Conservation (phyloP, 306 rosid species). For the Casuarina glauca region DNA sequence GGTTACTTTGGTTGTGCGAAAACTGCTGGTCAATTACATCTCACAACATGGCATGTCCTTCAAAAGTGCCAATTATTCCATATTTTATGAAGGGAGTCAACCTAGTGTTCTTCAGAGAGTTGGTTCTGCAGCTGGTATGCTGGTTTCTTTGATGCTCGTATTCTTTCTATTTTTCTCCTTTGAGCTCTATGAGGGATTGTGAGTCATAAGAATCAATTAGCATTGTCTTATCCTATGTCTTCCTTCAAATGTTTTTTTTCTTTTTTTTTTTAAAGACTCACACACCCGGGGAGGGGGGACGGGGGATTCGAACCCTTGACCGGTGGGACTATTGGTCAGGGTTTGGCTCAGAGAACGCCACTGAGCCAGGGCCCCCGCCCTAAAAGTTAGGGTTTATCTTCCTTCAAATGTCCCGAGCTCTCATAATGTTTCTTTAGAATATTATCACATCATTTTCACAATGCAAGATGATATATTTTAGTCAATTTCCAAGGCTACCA, state of each 20-base stretch:
- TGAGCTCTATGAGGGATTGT: not conserved
- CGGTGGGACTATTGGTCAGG: too few relatives aligned
- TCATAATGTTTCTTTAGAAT: conserved; percentile 10
- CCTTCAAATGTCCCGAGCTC: conserved; percentile 6
- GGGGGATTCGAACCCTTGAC: too few relatives aligned
- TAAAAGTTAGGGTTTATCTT: too few relatives aligned
- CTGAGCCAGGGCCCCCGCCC: too few relatives aligned
- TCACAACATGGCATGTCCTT: conserved; percentile 49
- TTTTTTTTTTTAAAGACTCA: too few relatives aligned
- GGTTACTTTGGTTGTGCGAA: conserved; percentile 66
- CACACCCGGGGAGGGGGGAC: too few relatives aligned
- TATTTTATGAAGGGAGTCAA: conserved; percentile 75
- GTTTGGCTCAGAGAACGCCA: too few relatives aligned
- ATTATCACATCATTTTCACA: conserved; percentile 5
- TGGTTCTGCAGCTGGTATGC: conserved; percentile 95
- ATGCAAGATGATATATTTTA: conserved; percentile 11
- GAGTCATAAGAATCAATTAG: conserved; percentile 6
- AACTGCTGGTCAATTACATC: conserved; percentile 71
- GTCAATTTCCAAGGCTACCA: conserved; percentile 23
- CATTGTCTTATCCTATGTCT: conserved; percentile 4
- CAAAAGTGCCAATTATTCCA: conserved; percentile 61
- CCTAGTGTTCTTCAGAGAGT: conserved; percentile 91
- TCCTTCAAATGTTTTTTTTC: too few relatives aligned
- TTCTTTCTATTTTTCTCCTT: not conserved
- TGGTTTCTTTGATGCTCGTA: not conserved